These are phyloP conservation scores for Primulina huaijiensis DNA, from an alignment of 257 asterid genomes.

Conservation along the genomic window DNA sequence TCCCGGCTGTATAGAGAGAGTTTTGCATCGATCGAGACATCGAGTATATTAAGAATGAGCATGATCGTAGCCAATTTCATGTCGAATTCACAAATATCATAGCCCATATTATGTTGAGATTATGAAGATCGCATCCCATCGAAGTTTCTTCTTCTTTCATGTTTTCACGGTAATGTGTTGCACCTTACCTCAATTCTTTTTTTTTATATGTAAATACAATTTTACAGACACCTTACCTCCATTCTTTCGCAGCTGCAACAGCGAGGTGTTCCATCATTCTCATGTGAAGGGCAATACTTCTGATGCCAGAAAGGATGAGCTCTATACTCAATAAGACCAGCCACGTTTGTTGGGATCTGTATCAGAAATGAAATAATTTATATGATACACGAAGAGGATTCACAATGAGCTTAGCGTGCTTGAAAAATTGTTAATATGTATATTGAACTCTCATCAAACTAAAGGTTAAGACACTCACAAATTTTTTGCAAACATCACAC, in stretches of 20 bases:
- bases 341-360: constrained; percentile 85
- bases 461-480: constrained; percentile 50
- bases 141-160: not conserved
- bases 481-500: constrained; percentile 92
- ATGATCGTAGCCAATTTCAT: not conserved
- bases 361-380: constrained; percentile 21
- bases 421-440: not conserved
- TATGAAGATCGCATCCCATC: not conserved
- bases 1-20: constrained; percentile 45
- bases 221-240: constrained; percentile 54
- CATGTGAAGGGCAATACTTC: constrained; percentile 94
- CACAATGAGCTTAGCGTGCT: not conserved
- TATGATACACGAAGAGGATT: not conserved
- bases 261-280: constrained; percentile 91
- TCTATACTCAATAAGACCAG: constrained; percentile 92
- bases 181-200: not conserved
- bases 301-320: constrained; percentile 99
- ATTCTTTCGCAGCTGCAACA: constrained; percentile 97
- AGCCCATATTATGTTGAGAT: not conserved
- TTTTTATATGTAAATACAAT: not conserved
- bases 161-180: not conserved
- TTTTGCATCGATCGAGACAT: constrained; percentile 15
- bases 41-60: not conserved
- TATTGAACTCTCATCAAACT: not conserved
- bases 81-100: not conserved